Percentiles rank a stretch among this genome's conserved stretches.
Conservation (phyloP, 768 basidiomycete genomes). For the Leccinum truebloodii region DNA sequence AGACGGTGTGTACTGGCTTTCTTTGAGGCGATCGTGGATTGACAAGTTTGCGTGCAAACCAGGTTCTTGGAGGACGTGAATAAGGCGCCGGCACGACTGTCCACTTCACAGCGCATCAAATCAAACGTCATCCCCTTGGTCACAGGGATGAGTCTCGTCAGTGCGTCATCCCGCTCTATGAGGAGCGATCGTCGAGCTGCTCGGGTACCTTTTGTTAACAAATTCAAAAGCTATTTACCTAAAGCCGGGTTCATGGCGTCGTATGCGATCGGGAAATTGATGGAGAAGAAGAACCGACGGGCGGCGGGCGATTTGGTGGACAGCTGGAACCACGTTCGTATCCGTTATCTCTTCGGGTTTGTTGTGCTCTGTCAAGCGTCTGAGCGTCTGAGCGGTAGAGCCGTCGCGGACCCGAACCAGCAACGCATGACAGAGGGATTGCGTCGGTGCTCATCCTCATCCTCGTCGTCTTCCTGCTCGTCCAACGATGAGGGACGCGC, state of each 20-base stretch:
- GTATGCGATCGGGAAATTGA: slow-evolving; percentile 16
- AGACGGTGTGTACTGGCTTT: slow-evolving; percentile 29
- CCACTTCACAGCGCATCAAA: slow-evolving; percentile 34
- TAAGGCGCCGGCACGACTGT: slow-evolving; percentile 31
- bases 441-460: slow-evolving; percentile 6
- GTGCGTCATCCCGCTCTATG: slow-evolving; percentile 12
- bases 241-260: slow-evolving; percentile 24
- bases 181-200: neutral
- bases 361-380: slow-evolving; percentile 30
- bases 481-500: neutral
- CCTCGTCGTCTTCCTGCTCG: neutral
- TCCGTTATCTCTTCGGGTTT: neutral
- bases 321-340: slow-evolving; percentile 51
- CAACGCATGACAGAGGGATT: slow-evolving; percentile 17
- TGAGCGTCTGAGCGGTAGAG: slow-evolving; percentile 29
- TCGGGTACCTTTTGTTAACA: too few species aligned
- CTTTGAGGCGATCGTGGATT: neutral
- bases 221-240: neutral
- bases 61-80: slow-evolving; percentile 43
- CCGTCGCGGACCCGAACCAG: slow-evolving; percentile 21
- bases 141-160: slow-evolving; percentile 28
- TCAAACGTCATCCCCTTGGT: slow-evolving; percentile 33
- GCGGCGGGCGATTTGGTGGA: slow-evolving; percentile 45
- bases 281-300: slow-evolving; percentile 39
- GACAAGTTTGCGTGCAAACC: neutral